Evolutionary conservation across 1,139 yeast genomes (phyloP).

Genomic region (Kluyveromyces sp.): DNA sequence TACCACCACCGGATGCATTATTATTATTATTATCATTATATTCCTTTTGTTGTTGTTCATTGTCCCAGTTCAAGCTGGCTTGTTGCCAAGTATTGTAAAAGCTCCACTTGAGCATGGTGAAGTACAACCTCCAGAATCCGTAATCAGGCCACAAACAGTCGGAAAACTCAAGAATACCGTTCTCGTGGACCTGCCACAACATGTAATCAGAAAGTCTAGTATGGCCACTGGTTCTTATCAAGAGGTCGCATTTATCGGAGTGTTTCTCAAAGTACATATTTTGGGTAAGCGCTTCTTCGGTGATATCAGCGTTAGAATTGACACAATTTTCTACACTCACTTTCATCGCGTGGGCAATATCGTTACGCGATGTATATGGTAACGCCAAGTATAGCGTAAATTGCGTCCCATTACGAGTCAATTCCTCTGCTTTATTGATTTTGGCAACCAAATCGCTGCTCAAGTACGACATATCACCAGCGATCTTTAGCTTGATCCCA

Average conservation of each 20-base stretch:
- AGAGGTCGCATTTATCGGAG: constrained; percentile 67
- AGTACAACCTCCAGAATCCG: constrained; percentile 41
- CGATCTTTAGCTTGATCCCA: constrained; percentile 43
- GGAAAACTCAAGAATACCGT: constrained; percentile 65
- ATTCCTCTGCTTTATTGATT: constrained; percentile 52
- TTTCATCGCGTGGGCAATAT: constrained; percentile 60
- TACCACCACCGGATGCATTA: too few species aligned
- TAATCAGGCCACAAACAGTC: constrained; percentile 86
- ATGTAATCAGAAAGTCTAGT: constrained; percentile 79
- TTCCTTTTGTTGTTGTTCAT: background rate
- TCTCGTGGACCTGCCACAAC: constrained; percentile 71
- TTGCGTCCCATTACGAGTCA: constrained; percentile 45
- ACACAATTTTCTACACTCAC: constrained; percentile 3
- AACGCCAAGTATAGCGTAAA: constrained; percentile 77
- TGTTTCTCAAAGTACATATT: constrained; percentile 53
- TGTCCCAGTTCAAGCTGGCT: background rate
- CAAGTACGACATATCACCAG: constrained; percentile 63
- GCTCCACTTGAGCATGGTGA: constrained; percentile 48
- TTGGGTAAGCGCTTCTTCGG: constrained; percentile 33
- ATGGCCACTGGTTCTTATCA: constrained; percentile 83
- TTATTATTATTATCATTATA: background rate
- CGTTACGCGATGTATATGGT: constrained; percentile 93
- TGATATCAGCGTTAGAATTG: background rate
- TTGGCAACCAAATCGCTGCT: constrained; percentile 59
- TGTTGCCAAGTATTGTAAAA: constrained; percentile 27